Percentiles rank a stretch among this genome's conserved stretches.
Conservation (phyloP, 257 asterid species). For the Schizonepeta tenuifolia region DNA sequence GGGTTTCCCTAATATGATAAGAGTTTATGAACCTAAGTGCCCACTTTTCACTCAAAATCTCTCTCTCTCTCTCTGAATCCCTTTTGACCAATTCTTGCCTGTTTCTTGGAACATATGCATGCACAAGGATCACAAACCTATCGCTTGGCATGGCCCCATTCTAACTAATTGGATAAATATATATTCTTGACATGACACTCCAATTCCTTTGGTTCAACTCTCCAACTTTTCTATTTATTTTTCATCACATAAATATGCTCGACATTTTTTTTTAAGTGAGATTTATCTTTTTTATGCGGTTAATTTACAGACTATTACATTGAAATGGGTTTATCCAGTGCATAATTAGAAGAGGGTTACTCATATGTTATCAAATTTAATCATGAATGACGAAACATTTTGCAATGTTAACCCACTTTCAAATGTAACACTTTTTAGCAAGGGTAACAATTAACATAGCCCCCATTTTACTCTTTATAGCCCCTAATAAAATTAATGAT, state of each 20-base stretch:
- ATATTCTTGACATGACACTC: constrained; percentile 32
- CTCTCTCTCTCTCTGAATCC: constrained; percentile 36
- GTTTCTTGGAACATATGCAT: constrained; percentile 71
- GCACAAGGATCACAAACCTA: constrained; percentile 47
- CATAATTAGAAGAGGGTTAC: too few relatives aligned
- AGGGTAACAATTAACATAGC: too few relatives aligned
- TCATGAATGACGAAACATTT: too few relatives aligned
- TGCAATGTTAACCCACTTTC: too few relatives aligned
- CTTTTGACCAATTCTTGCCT: constrained; percentile 60
- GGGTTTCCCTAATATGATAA: constrained; percentile 36
- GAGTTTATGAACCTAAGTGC: constrained; percentile 36
- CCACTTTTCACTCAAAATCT: constrained; percentile 31
- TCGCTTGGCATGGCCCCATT: constrained; percentile 37
- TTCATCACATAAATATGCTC: neutral
- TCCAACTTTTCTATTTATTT: neutral
- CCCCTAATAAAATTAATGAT: too few relatives aligned
- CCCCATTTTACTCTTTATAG: too few relatives aligned
- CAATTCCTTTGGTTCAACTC: neutral
- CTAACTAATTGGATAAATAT: constrained; percentile 48
- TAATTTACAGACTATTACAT: too few relatives aligned
- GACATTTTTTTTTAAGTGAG: too few relatives aligned
- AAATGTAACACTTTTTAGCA: too few relatives aligned
- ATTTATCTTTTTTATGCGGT: too few relatives aligned
- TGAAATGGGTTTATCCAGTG: too few relatives aligned
- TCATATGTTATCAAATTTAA: too few relatives aligned